phyloP scores from a whole-genome alignment of 306 rosid genomes.

The Sesbania bispinosa region DNA sequence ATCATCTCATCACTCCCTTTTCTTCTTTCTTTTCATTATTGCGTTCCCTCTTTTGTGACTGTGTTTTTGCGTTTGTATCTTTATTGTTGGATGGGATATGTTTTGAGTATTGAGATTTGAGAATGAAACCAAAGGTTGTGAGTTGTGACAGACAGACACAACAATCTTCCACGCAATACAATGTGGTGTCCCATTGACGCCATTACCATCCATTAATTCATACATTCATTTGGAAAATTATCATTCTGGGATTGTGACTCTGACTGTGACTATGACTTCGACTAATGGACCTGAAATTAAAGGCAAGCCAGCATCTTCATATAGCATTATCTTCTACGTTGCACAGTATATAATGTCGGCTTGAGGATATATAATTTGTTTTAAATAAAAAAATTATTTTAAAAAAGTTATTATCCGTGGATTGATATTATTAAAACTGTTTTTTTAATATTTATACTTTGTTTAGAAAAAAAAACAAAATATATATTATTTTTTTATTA shows the following conservation, averaged over 20 bases:
- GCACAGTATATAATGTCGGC: too few relatives aligned
- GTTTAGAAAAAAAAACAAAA: too few relatives aligned
- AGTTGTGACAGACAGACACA: too few relatives aligned
- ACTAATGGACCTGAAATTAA: too few relatives aligned
- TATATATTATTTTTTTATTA: too few relatives aligned
- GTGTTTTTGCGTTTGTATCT: slow-evolving; percentile 19
- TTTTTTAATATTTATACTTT: too few relatives aligned
- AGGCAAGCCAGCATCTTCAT: neutral
- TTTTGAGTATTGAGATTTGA: neutral
- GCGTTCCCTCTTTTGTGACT: neutral
- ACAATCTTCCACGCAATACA: slow-evolving; percentile 30
- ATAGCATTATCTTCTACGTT: too few relatives aligned
- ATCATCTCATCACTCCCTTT: neutral
- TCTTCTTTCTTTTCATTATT: neutral
- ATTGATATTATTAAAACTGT: too few relatives aligned
- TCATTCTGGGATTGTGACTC: neutral
- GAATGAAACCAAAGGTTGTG: slow-evolving; percentile 20
- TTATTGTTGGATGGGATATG: slow-evolving; percentile 40
- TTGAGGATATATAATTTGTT: too few relatives aligned
- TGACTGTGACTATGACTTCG: too few relatives aligned
- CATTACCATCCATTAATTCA: slow-evolving; percentile 1
- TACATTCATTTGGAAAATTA: neutral
- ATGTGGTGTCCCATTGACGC: slow-evolving; percentile 29
- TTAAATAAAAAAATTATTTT: too few relatives aligned
- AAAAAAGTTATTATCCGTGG: too few relatives aligned